A percentile compares a stretch with the other conserved stretches of the same genome.
These are phyloP conservation scores for Diaporthe amygdali DNA, from an alignment of 2,329 filamentous ascomycete genomes.

Conservation along the genomic window DNA sequence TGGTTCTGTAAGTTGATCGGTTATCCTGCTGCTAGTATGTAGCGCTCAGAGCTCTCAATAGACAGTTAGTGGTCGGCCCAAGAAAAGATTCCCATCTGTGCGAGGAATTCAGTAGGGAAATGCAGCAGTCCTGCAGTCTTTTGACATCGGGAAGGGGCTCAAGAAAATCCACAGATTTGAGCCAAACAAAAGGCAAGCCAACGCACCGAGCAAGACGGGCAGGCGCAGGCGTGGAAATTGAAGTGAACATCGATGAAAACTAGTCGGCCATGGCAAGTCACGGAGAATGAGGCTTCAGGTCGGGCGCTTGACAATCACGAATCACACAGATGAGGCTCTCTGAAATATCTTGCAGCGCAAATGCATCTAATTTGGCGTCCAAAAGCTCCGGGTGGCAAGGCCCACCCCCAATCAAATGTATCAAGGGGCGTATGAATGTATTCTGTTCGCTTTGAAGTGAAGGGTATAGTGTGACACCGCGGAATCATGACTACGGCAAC, in stretches of 20 bases:
- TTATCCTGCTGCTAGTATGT: background rate
- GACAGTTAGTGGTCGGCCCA: no score
- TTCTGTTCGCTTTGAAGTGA: background rate
- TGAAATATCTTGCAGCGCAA: background rate
- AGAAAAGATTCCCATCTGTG: no score
- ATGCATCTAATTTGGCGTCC: background rate
- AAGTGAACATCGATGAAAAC: background rate
- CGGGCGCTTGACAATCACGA: background rate
- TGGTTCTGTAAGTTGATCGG: no score
- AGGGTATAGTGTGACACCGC: background rate
- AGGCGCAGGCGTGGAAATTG: background rate
- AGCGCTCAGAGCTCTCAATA: no score
- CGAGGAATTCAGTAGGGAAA: background rate
- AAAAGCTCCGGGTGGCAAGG: no score
- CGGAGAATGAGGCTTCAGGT: background rate
- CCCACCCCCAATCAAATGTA: no score
- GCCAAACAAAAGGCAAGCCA: background rate
- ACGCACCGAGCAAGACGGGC: background rate
- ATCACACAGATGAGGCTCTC: background rate
- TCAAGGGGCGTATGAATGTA: background rate
- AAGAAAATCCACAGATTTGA: background rate
- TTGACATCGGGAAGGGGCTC: no score
- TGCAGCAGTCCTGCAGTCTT: background rate
- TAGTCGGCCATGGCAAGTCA: background rate
- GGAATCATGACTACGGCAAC: background rate